Evolutionary conservation across 83 land plant species (phyloP).

Genomic region (Isoetes engelmannii): DNA sequence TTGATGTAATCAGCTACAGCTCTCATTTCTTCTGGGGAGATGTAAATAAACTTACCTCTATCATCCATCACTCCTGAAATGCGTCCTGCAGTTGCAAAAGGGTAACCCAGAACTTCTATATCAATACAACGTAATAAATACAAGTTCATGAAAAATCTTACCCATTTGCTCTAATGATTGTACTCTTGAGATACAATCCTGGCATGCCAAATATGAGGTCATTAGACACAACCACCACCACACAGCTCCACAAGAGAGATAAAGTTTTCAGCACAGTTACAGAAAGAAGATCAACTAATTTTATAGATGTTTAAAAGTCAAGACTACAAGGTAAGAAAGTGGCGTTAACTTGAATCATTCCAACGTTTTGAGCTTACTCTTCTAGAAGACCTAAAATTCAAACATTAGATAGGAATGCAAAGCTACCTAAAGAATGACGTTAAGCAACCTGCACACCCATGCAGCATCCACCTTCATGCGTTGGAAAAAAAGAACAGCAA

Average conservation of each 20-base stretch:
- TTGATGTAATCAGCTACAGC: conserved; percentile 96
- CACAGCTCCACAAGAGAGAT: not conserved
- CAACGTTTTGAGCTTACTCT: no score
- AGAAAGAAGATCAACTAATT: not conserved
- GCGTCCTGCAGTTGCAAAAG: conserved; percentile 41
- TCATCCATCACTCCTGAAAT: conserved; percentile 99
- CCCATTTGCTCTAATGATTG: conserved; percentile 31
- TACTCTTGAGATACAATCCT: conserved; percentile 29
- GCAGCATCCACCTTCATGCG: no score
- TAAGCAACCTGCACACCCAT: no score
- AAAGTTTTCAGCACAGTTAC: not conserved
- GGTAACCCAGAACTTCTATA: not conserved
- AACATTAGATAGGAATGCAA: no score
- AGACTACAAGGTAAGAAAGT: not conserved
- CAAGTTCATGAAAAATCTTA: not conserved
- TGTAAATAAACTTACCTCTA: conserved; percentile 93
- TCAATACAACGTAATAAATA: not conserved
- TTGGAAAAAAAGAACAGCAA: no score
- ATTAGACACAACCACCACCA: not conserved
- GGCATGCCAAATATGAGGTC: not conserved
- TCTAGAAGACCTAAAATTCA: no score
- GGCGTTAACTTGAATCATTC: no score
- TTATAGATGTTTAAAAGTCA: not conserved
- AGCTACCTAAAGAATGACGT: no score
- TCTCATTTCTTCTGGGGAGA: conserved; percentile 91